Conservation (phyloP, 2,329 filamentous ascomycete genomes). For the Diaporthe amygdali region DNA sequence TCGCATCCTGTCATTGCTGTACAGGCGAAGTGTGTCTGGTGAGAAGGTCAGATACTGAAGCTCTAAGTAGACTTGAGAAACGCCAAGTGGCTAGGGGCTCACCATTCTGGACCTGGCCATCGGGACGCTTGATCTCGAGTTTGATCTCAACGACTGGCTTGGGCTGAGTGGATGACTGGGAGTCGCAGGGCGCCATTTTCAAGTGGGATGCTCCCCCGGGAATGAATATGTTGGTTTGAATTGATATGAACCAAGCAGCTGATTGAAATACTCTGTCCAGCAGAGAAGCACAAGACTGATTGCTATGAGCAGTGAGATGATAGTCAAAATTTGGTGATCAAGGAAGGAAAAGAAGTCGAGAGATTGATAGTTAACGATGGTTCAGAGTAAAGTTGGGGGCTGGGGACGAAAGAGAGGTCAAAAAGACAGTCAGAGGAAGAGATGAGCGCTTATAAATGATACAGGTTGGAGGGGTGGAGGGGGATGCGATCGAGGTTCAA, state of each 20-base stretch:
- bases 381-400: background rate
- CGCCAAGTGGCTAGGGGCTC: background rate
- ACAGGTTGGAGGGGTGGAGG: background rate
- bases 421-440: background rate
- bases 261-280: slow-evolving; percentile 6
- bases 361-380: background rate
- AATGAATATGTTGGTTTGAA: background rate
- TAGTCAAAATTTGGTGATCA: background rate
- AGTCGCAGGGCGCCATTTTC: background rate
- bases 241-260: background rate
- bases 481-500: background rate
- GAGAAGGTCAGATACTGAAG: background rate
- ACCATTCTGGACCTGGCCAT: background rate
- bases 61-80: background rate
- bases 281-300: background rate
- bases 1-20: slow-evolving; percentile 23
- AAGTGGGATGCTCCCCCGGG: background rate
- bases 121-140: background rate
- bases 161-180: background rate
- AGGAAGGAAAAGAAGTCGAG: background rate
- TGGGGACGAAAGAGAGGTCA: background rate
- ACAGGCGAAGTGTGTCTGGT: background rate
- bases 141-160: background rate
- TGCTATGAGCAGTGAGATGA: slow-evolving; percentile 1
- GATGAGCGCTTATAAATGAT: background rate